These are phyloP conservation scores for Alternaria triticimaculans DNA, from an alignment of 2,329 filamentous ascomycete species.

Conservation along the genomic window DNA sequence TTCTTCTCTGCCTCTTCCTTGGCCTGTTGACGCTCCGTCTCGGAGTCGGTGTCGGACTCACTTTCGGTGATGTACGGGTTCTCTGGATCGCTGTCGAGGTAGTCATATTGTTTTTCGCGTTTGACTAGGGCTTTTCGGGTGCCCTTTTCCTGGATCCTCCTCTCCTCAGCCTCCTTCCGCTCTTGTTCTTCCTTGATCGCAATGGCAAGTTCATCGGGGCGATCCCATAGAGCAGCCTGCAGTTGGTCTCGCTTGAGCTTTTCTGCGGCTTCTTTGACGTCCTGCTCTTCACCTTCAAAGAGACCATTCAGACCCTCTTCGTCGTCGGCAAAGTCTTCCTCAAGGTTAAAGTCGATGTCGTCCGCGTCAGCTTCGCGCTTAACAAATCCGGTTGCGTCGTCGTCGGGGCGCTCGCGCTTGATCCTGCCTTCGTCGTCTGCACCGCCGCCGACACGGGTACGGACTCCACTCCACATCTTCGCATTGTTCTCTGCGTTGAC, in stretches of 20 bases:
- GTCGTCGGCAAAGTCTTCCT: constrained; percentile 81
- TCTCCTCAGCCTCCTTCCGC: constrained; percentile 71
- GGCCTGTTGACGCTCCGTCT: constrained; percentile 68
- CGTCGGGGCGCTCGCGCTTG: constrained; percentile 47
- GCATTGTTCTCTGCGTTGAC: constrained; percentile 47
- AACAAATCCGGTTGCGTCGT: constrained; percentile 49
- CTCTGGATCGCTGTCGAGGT: constrained; percentile 79
- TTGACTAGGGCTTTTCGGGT: constrained; percentile 82
- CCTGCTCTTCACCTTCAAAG: constrained; percentile 56
- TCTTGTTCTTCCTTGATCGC: constrained; percentile 73
- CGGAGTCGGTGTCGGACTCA: constrained; percentile 59
- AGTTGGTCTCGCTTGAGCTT: constrained; percentile 79
- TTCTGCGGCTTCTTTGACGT: constrained; percentile 68
- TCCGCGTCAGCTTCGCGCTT: constrained; percentile 64
- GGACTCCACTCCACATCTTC: constrained; percentile 25
- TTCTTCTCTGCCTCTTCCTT: constrained; percentile 61
- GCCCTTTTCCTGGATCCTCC: constrained; percentile 75
- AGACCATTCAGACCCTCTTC: constrained; percentile 66
- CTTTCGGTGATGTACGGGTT: constrained; percentile 47
- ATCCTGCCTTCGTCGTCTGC: constrained; percentile 49
- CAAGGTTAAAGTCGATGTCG: constrained; percentile 70
- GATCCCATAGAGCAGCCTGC: constrained; percentile 85
- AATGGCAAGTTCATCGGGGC: constrained; percentile 55
- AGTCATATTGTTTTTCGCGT: constrained; percentile 85
- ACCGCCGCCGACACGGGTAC: constrained; percentile 42